These are phyloP conservation scores for Asterella californica DNA, from an alignment of 225 moss, liverwort and hornwort species.

Conservation along the genomic window DNA sequence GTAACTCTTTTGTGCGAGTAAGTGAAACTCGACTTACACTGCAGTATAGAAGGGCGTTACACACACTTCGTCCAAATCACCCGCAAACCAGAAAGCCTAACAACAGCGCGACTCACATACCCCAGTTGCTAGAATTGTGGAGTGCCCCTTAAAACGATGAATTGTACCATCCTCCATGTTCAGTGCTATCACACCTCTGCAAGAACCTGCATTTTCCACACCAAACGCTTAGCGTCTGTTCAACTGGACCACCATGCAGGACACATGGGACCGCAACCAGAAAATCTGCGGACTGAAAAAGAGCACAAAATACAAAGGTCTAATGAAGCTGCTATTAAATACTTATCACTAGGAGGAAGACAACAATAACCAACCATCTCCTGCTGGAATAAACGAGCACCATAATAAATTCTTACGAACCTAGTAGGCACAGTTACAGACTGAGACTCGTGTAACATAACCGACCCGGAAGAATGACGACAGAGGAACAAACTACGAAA, in stretches of 20 bases:
- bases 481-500: neutral
- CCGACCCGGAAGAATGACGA: neutral
- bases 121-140: slow-evolving; percentile 91
- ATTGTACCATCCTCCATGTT: slow-evolving; percentile 98
- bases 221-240: neutral
- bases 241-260: neutral
- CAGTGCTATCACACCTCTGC: slow-evolving; percentile 86
- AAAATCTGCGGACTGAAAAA: neutral
- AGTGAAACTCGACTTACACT: no score
- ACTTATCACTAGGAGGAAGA: no score
- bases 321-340: no score
- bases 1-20: neutral
- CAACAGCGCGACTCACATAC: slow-evolving; percentile 25
- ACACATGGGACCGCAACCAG: neutral
- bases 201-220: slow-evolving; percentile 52
- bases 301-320: neutral
- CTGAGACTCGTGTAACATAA: neutral
- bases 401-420: neutral
- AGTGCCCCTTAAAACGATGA: slow-evolving; percentile 77
- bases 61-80: neutral
- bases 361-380: neutral
- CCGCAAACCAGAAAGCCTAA: neutral
- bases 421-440: neutral
- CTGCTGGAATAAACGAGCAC: neutral
- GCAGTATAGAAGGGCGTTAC: neutral